Evolutionary conservation across 23 red algal species (phyloP).

Genomic region (Gracilaria domingensis): DNA sequence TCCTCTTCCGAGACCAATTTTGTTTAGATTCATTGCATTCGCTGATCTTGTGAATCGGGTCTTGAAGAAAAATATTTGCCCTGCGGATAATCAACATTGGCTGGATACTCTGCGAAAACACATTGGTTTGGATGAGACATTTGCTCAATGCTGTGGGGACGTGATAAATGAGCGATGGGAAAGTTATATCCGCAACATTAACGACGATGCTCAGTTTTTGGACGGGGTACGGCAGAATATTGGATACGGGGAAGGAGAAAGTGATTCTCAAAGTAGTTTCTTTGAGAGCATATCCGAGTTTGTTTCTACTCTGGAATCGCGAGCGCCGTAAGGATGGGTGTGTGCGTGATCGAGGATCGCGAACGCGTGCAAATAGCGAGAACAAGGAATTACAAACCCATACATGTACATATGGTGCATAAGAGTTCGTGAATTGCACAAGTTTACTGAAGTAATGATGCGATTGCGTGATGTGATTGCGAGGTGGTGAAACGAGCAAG

Average conservation of each 20-base stretch:
- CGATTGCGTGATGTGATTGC: no score
- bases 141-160: constrained; percentile 53
- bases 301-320: background rate
- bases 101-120: constrained; percentile 26
- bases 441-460: no score
- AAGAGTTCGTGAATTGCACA: no score
- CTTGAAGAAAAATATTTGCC: constrained; percentile 30
- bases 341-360: no score
- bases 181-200: constrained; percentile 29
- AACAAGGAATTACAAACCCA: no score
- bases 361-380: no score
- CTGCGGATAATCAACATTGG: constrained; percentile 12
- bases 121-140: constrained; percentile 55
- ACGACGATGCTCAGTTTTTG: constrained; percentile 14
- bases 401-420: no score
- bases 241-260: constrained; percentile 7
- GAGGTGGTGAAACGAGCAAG: no score
- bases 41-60: constrained; percentile 61
- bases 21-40: constrained; percentile 57
- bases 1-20: constrained; percentile 1
- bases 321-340: background rate
- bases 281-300: constrained; percentile 13
- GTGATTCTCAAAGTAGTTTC: background rate
- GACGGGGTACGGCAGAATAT: constrained; percentile 32
- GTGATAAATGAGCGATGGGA: constrained; percentile 63